Conservation (phyloP, 1,284 basidiomycete species). For the Leccinum solheimii region DNA sequence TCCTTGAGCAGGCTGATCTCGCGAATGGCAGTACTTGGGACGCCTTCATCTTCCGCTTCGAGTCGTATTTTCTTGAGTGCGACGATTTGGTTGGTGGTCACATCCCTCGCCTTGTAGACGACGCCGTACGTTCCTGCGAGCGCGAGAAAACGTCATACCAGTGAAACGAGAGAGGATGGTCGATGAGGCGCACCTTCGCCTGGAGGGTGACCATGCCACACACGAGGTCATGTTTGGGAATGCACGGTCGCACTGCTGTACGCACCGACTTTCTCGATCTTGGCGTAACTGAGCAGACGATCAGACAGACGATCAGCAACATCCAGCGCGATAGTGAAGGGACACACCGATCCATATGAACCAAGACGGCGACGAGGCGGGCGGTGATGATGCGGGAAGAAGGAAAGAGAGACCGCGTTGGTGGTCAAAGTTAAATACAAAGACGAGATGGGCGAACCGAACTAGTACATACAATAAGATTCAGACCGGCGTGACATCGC, state of each 20-base stretch:
- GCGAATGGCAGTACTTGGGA: slow-evolving; percentile 95
- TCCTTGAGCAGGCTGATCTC: slow-evolving; percentile 98
- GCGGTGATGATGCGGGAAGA: slow-evolving; percentile 7
- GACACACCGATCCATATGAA: slow-evolving; percentile 34
- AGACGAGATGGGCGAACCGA: slow-evolving; percentile 11
- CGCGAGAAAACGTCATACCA: slow-evolving; percentile 16
- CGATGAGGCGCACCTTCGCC: slow-evolving; percentile 52
- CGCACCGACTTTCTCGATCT: slow-evolving; percentile 75
- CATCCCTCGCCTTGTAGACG: slow-evolving; percentile 90
- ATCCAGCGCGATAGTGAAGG: slow-evolving; percentile 6
- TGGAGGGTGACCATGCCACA: slow-evolving; percentile 33
- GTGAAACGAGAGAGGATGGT: neutral
- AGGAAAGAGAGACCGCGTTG: neutral
- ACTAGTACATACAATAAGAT: slow-evolving; percentile 5
- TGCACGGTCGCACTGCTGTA: slow-evolving; percentile 30
- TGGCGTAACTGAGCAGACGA: slow-evolving; percentile 51
- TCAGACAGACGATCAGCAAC: slow-evolving; percentile 22
- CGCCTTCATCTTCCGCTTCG: slow-evolving; percentile 97
- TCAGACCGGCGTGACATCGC: slow-evolving; percentile 12
- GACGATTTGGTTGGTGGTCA: slow-evolving; percentile 75
- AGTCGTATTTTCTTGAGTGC: slow-evolving; percentile 98
- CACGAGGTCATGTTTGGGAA: slow-evolving; percentile 2
- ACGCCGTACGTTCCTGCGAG: slow-evolving; percentile 93
- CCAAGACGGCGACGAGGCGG: neutral
- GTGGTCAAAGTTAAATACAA: slow-evolving; percentile 20